phyloP scores from a whole-genome alignment of 2,329 filamentous ascomycete genomes.

The Tolypocladium pustulatum region DNA sequence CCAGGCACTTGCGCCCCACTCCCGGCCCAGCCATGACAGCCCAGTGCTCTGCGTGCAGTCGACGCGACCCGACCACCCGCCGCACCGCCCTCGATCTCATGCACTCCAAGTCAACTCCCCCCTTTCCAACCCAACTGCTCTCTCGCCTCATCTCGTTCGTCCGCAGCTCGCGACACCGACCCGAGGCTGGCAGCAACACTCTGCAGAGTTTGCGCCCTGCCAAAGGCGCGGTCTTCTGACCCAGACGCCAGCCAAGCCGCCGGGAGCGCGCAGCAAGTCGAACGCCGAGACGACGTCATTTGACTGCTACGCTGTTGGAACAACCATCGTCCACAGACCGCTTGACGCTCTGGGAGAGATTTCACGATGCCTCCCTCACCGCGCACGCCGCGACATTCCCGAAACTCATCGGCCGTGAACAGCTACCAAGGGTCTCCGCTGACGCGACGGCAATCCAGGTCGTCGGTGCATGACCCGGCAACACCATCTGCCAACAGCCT shows the following conservation, averaged over 20 bases:
- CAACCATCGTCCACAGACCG: background rate
- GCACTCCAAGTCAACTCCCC: background rate
- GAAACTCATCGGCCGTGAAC: conserved; percentile 45
- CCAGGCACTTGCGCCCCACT: background rate
- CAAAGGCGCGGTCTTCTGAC: background rate
- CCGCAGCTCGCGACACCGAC: background rate
- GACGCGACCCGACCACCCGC: background rate
- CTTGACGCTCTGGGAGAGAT: background rate
- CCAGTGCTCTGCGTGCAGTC: background rate
- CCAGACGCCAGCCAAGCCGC: background rate
- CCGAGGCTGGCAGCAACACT: background rate
- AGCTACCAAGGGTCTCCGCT: conserved; percentile 34
- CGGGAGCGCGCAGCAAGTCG: background rate
- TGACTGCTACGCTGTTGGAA: background rate
- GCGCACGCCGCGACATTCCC: conserved; percentile 48
- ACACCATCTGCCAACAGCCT: conserved; percentile 38
- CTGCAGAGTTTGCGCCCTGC: background rate
- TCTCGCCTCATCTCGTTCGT: background rate
- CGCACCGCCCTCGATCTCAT: background rate
- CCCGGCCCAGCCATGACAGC: background rate
- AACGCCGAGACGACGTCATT: background rate
- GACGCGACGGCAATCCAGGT: conserved; percentile 38
- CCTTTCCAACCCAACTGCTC: background rate
- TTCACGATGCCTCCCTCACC: conserved; percentile 30
- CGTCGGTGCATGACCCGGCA: conserved; percentile 37